Evolutionary conservation across 2,329 filamentous ascomycete genomes (phyloP).

Genomic region (Fusarium proliferatum): DNA sequence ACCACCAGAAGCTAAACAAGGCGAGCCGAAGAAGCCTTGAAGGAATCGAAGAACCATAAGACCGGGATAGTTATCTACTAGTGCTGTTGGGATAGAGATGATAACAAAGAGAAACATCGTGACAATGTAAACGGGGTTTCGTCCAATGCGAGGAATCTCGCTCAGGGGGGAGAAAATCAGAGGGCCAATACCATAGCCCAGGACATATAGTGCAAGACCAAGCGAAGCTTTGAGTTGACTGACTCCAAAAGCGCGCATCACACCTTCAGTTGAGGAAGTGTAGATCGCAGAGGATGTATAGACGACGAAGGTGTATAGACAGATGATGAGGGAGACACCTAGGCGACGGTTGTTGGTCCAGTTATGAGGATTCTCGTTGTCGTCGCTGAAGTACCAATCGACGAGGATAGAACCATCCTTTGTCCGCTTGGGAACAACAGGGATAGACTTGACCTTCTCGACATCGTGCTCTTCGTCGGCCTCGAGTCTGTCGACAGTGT

Average conservation of each 20-base stretch:
- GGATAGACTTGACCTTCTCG: constrained; percentile 59
- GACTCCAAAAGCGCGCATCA: constrained; percentile 66
- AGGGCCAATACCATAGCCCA: constrained; percentile 72
- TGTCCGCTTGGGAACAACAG: constrained; percentile 61
- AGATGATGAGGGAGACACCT: constrained; percentile 58
- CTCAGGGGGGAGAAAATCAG: constrained; percentile 73
- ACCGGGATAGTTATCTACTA: constrained; percentile 71
- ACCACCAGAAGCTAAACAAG: constrained; percentile 70
- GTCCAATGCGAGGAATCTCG: constrained; percentile 74
- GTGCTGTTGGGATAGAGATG: constrained; percentile 71
- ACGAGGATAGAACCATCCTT: constrained; percentile 64
- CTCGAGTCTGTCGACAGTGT: constrained; percentile 32
- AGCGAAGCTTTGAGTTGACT: constrained; percentile 63
- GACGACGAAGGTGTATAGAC: constrained; percentile 70
- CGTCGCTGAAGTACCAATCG: constrained; percentile 66
- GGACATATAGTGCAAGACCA: constrained; percentile 71
- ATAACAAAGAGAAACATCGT: constrained; percentile 77
- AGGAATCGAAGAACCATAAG: constrained; percentile 73
- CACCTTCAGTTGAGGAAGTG: constrained; percentile 57
- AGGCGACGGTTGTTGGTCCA: constrained; percentile 59
- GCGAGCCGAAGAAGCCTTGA: constrained; percentile 74
- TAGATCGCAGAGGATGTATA: constrained; percentile 63
- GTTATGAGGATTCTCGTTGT: constrained; percentile 66
- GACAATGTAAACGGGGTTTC: constrained; percentile 74
- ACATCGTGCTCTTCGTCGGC: constrained; percentile 51